Conservation (phyloP, 139 green algal species). For the Chlorella sp. region DNA sequence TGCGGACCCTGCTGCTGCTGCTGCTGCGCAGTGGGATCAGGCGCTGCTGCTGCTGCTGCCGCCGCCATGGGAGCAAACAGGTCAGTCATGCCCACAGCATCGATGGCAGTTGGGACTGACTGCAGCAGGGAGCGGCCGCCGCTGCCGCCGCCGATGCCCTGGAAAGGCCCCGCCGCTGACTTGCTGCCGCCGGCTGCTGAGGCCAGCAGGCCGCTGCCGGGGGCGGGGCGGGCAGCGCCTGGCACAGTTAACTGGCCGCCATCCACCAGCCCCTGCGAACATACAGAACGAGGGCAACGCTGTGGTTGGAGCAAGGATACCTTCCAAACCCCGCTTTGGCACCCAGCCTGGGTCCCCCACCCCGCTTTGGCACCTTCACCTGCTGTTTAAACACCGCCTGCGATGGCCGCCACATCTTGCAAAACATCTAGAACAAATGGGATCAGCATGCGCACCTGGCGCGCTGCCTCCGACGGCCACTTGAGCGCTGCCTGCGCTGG, state of each 20-base stretch:
- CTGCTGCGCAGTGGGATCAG: background rate
- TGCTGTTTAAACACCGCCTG: no score
- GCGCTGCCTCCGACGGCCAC: no score
- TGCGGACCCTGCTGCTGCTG: constrained; percentile 14
- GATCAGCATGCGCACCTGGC: no score
- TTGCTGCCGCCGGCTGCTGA: background rate
- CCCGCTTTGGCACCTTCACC: no score
- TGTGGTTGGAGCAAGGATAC: background rate
- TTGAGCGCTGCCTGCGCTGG: no score
- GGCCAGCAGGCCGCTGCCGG: no score
- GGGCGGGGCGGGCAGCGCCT: background rate
- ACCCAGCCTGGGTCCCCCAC: background rate
- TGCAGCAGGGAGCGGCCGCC: constrained; percentile 32
- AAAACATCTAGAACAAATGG: no score
- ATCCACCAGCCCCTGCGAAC: constrained; percentile 15
- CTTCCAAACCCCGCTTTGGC: no score
- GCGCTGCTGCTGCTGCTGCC: background rate
- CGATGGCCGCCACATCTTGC: no score
- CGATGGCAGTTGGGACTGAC: constrained; percentile 28
- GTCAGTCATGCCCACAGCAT: constrained; percentile 27
- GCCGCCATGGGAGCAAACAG: constrained; percentile 11
- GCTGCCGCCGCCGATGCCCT: background rate
- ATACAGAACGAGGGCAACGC: background rate
- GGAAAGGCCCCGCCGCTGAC: background rate
- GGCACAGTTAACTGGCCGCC: background rate